These are phyloP conservation scores for Suhomyces guaymorum DNA, from an alignment of 1,139 yeast species.

Conservation along the genomic window DNA sequence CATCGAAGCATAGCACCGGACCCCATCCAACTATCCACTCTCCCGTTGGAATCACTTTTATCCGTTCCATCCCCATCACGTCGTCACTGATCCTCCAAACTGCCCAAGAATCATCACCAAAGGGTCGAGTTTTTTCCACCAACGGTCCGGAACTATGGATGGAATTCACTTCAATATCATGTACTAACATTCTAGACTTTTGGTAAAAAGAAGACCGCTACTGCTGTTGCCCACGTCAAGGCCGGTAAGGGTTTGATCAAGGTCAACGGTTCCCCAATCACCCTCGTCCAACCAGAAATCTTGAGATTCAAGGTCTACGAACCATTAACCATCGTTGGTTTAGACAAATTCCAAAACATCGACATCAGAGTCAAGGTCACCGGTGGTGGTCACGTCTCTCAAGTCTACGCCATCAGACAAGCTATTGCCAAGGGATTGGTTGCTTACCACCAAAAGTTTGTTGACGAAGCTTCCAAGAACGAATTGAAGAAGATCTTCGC, in stretches of 20 bases:
- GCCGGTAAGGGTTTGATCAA: conserved; percentile 99
- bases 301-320: conserved; percentile 99
- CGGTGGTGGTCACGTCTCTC: conserved; percentile 99
- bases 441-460: conserved; percentile 99
- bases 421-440: conserved; percentile 99
- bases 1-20: too few species aligned
- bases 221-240: conserved; percentile 99
- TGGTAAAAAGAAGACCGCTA: conserved; percentile 99
- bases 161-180: too few species aligned
- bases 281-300: conserved; percentile 98
- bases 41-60: neutral
- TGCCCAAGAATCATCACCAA: too few species aligned
- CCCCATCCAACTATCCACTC: neutral
- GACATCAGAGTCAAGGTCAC: conserved; percentile 99
- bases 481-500: conserved; percentile 98
- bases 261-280: conserved; percentile 99
- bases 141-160: too few species aligned
- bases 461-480: conserved; percentile 99
- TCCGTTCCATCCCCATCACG: too few species aligned
- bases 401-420: conserved; percentile 99
- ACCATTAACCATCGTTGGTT: conserved; percentile 97
- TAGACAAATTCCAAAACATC: conserved; percentile 97
- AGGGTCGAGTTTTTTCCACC: too few species aligned
- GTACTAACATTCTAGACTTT: conserved; percentile 70
- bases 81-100: too few species aligned